phyloP scores from a whole-genome alignment of 108 stramenopile species.

The Fistulifera pelliculosa region DNA sequence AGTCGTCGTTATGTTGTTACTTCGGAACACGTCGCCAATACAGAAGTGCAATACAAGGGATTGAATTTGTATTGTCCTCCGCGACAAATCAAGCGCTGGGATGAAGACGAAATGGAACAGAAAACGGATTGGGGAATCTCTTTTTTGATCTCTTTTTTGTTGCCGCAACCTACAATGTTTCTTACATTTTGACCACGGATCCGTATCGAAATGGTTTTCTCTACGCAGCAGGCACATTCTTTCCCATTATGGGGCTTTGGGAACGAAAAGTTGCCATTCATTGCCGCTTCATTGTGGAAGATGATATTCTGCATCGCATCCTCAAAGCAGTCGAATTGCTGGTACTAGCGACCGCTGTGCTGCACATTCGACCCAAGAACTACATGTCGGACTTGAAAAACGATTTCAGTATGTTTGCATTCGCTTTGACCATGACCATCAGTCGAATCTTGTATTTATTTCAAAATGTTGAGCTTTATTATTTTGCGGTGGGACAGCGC shows the following conservation, averaged over 20 bases:
- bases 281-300: conserved; percentile 14
- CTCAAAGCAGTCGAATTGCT: conserved; percentile 6
- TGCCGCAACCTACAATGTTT: conserved; percentile 48
- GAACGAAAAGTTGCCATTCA: conserved; percentile 15
- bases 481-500: conserved; percentile 16
- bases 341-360: conserved; percentile 11
- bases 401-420: conserved; percentile 23
- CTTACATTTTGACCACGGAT: not conserved
- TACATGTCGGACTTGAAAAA: conserved; percentile 11
- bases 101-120: conserved; percentile 30
- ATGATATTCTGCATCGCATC: conserved; percentile 27
- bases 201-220: conserved; percentile 21
- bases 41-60: no score
- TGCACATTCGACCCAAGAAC: conserved; percentile 34
- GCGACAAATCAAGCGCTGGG: conserved; percentile 38
- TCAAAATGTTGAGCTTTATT: conserved; percentile 13
- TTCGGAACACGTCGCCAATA: no score
- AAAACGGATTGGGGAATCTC: conserved; percentile 55
- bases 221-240: conserved; percentile 29
- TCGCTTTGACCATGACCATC: conserved; percentile 3
- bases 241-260: conserved; percentile 23
- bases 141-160: conserved; percentile 67
- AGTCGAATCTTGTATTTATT: conserved; percentile 6
- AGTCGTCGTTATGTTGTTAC: no score
- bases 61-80: conserved; percentile 30